Base-by-base conservation (phyloP, 306 rosid species). In the Quercus rubra region DNA sequence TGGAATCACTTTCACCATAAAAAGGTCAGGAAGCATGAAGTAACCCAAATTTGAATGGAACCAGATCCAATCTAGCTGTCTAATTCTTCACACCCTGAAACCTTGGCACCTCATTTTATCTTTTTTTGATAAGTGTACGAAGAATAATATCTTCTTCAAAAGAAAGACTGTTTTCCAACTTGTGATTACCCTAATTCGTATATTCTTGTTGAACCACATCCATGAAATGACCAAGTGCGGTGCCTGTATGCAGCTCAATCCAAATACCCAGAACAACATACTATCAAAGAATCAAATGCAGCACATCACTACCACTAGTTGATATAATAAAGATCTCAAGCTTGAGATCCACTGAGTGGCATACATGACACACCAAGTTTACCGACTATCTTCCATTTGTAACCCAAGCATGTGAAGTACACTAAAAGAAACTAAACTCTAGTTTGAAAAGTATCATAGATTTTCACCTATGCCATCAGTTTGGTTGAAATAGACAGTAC, bases 401-500 rank as follows among this genome's bases (percentile, higher is more conserved):
- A 64, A 31, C n/a, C 4, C 21, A 31, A 31, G 21, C 41, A 64
- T 17, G 71, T 64, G 18, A 63, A 18, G 46, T 17, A 64, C 30
- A 31, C 71, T 64, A 64, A 14, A 64, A 17, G 70, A 64, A 3
- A 15, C 31, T 15, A 64, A 64, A 64, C 31, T 14, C 46, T n/a
- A 30, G 46, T 18, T 64, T 31, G 46, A 31, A 49, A 64, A 64
- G 12, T 61, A 61, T 12, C 31, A 61, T 23, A 61, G 28, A 30
- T 31, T 64, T 18, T 64, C 5, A 5, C 23, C 43, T 6, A 64
- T 30, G 21, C 21, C 71, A 30, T 64, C 46, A 15, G 33, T 64
- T 64, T 64, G 10, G 4, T 59, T 21, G 25, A 21, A 10, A 61
- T 59, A 68, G 46, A 61, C 6, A 20, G 58, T 85, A 90, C 99